phyloP scores from a whole-genome alignment of 1,139 yeast species.

The Ogataea hybrid region DNA sequence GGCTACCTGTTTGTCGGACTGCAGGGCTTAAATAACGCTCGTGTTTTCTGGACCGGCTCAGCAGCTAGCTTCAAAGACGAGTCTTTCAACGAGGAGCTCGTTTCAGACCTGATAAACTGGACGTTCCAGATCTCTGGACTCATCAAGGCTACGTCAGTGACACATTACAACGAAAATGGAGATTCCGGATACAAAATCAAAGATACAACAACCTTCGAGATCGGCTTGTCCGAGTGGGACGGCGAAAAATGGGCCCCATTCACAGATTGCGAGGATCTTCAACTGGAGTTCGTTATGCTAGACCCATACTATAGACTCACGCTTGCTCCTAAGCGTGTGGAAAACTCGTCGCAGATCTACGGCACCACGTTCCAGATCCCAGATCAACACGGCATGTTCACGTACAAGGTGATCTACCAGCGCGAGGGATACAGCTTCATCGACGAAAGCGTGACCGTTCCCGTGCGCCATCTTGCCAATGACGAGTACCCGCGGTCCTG shows the following conservation, averaged over 20 bases:
- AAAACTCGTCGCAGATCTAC: conserved; percentile 41
- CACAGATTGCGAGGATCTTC: conserved; percentile 48
- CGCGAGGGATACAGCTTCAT: conserved; percentile 76
- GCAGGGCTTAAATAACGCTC: conserved; percentile 78
- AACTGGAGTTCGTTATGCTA: conserved; percentile 83
- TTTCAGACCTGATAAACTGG: conserved; percentile 68
- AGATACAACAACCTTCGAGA: conserved; percentile 62
- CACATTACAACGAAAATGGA: conserved; percentile 42
- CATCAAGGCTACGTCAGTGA: conserved; percentile 52
- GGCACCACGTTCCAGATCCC: conserved; percentile 69
- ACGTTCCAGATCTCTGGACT: conserved; percentile 64
- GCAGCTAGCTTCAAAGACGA: conserved; percentile 45
- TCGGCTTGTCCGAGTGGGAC: conserved; percentile 66
- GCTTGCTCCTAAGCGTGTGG: conserved; percentile 39
- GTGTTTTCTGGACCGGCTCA: conserved; percentile 81
- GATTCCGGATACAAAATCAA: conserved; percentile 57
- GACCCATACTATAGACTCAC: conserved; percentile 91
- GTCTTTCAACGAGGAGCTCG: conserved; percentile 29
- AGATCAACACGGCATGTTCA: conserved; percentile 96
- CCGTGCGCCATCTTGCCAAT: conserved; percentile 92
- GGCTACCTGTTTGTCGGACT: conserved; percentile 75
- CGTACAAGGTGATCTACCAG: conserved; percentile 76
- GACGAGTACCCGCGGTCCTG: conserved; percentile 94
- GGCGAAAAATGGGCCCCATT: conserved; percentile 69
- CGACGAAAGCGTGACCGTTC: conserved; percentile 64